Evolutionary conservation across 305 asterid species (phyloP), one percentile per base, ranked within the genome.

Genomic region (Fraxinus baroniana): DNA sequence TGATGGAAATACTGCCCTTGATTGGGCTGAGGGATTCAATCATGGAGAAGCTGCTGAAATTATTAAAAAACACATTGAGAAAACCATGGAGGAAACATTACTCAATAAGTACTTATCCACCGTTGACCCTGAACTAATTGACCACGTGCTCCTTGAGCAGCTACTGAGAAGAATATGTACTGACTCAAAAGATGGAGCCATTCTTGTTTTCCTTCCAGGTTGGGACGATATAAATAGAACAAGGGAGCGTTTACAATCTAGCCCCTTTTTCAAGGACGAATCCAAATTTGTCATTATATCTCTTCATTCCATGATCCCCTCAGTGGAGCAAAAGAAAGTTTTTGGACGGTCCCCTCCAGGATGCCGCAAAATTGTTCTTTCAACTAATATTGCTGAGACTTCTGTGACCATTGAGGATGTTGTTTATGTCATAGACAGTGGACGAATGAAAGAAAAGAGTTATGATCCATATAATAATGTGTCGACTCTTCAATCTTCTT

Each of bases 351-450:
- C 94, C 37, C 90, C 91, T 66, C 88, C 81, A 57, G 98, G 97
- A 80, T 97, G 97, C 88, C 94, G 97, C 78, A 97, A 97, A 85
- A 93, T 97, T 70, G 86, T 94, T 85, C 98, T 97, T 77, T 93
- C 99, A 77, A 97, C 98, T 46, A 94, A 97, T 87, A 97, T 97
- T 78, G 98, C 98, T 22, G 99, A 97, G 91, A 91, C 99, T 79
- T 93, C 99, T 81, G 82, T 97, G 82, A 93, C 99, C 77, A 97
- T 97, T 71, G 98, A 92, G 33, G 99, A 97, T 86, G 97, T 94
- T 85, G 97, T 94, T 84, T 93, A 85, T 90, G 99, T 97, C 79
- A 82, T 97, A 83, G 98, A 97, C 88, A 94, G 94, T 82, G 99
- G 99, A 76, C 85, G 98, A 80, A 94, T 95, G 97, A 97, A 93